phyloP scores from a whole-genome alignment of 495 filamentous ascomycete species.

The Jackrogersella multiformis region DNA sequence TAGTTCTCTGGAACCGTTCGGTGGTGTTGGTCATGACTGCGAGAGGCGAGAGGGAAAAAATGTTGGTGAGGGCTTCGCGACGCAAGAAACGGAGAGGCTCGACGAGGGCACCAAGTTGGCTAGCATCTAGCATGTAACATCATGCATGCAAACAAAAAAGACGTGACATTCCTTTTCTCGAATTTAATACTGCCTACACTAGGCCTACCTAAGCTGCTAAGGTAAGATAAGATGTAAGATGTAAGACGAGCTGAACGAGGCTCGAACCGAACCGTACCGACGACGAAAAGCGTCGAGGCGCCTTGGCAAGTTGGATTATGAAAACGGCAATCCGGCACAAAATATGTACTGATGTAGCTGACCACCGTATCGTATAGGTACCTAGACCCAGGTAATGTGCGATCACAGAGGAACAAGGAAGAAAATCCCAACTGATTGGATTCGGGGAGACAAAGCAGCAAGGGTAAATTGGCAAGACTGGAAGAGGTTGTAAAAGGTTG shows the following conservation, averaged over 20 bases:
- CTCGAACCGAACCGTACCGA: neutral
- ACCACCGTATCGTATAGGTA: neutral
- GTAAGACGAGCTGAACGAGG: neutral
- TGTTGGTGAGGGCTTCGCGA: neutral
- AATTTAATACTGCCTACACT: too few species aligned
- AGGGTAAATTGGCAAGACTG: too few species aligned
- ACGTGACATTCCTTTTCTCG: neutral
- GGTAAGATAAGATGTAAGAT: too few species aligned
- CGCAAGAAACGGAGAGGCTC: neutral
- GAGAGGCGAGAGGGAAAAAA: neutral
- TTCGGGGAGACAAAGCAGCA: neutral
- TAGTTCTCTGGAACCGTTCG: neutral
- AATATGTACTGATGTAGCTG: neutral
- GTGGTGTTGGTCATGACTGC: neutral
- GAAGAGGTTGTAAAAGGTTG: too few species aligned
- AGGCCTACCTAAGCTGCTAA: too few species aligned
- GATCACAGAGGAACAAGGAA: too few species aligned
- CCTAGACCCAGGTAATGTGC: neutral
- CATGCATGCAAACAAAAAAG: neutral
- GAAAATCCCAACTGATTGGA: conserved; percentile 11
- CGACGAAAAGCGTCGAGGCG: neutral
- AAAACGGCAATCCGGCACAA: neutral
- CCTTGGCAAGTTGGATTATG: conserved; percentile 4
- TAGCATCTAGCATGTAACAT: neutral
- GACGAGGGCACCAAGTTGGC: neutral